Percentiles rank a stretch among this genome's conserved stretches.
These are phyloP conservation scores for Tylopilus balloui DNA, from an alignment of 768 basidiomycete species.

Conservation along the genomic window DNA sequence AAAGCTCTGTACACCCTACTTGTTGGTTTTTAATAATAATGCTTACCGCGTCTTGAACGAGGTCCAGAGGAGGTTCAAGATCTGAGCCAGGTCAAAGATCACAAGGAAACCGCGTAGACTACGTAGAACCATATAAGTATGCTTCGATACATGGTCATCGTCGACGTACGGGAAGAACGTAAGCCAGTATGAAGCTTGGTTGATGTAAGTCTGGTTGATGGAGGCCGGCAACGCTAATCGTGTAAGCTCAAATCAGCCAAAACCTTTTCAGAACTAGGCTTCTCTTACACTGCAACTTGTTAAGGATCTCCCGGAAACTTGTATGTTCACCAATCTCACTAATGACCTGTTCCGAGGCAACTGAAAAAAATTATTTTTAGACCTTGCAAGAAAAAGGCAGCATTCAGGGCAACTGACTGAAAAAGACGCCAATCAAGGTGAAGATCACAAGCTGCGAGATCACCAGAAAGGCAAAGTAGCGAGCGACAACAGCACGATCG, in stretches of 20 bases:
- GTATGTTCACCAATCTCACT: slow-evolving; percentile 44
- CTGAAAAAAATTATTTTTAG: slow-evolving; percentile 12
- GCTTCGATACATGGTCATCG: not conserved
- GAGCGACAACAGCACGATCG: slow-evolving; percentile 87
- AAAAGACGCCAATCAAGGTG: slow-evolving; percentile 85
- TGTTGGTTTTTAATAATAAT: not conserved
- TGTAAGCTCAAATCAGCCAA: not conserved
- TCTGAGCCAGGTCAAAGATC: slow-evolving; percentile 93
- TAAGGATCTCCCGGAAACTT: slow-evolving; percentile 43
- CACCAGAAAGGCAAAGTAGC: slow-evolving; percentile 92
- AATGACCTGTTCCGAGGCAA: slow-evolving; percentile 39
- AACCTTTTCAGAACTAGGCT: not conserved
- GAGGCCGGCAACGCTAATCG: slow-evolving; percentile 63
- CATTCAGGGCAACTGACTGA: slow-evolving; percentile 50
- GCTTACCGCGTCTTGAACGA: slow-evolving; percentile 78
- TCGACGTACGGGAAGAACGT: slow-evolving; percentile 85
- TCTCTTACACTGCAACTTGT: slow-evolving; percentile 40
- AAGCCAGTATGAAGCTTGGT: slow-evolving; percentile 88
- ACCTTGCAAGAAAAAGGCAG: not conserved
- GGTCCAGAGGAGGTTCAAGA: slow-evolving; percentile 83
- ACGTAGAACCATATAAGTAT: slow-evolving; percentile 7
- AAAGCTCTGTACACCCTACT: not conserved
- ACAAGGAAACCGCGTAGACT: slow-evolving; percentile 92
- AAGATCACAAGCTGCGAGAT: slow-evolving; percentile 93
- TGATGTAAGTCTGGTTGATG: slow-evolving; percentile 86